Evolutionary conservation across 2,329 filamentous ascomycete genomes (phyloP).

Genomic region (Fusarium palustre): DNA sequence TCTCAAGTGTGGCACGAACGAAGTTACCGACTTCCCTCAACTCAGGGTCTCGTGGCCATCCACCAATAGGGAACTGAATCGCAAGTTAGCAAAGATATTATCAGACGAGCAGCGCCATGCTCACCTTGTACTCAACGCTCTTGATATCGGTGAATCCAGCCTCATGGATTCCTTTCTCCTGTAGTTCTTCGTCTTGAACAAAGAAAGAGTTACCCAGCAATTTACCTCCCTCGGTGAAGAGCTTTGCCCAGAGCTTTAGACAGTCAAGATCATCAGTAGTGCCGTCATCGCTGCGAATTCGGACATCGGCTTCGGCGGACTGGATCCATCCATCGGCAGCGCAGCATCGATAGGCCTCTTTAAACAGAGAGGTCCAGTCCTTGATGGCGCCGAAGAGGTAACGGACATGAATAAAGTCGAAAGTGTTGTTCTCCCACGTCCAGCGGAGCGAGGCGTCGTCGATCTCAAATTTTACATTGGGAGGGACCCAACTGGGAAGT

Average conservation of each 20-base stretch:
- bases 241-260: constrained; percentile 26
- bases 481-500: constrained; percentile 25
- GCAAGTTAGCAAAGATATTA: neutral
- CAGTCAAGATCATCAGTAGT: constrained; percentile 30
- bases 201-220: constrained; percentile 30
- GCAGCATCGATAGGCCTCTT: constrained; percentile 38
- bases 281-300: constrained; percentile 39
- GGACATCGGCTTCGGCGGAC: constrained; percentile 36
- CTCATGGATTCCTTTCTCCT: constrained; percentile 30
- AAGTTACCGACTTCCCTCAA: constrained; percentile 37
- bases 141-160: constrained; percentile 39
- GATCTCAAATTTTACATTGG: constrained; percentile 41
- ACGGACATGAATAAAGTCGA: constrained; percentile 42
- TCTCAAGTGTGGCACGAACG: constrained; percentile 39
- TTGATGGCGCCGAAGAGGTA: constrained; percentile 42
- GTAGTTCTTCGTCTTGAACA: constrained; percentile 22
- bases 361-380: constrained; percentile 28
- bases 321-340: constrained; percentile 35
- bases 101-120: neutral
- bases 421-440: constrained; percentile 35
- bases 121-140: constrained; percentile 38
- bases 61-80: constrained; percentile 37
- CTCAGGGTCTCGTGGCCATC: constrained; percentile 33
- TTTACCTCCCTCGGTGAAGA: constrained; percentile 36
- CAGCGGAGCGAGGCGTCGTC: constrained; percentile 38